These are phyloP conservation scores for Termitomyces sp. DNA, from an alignment of 768 basidiomycete species.

Conservation along the genomic window DNA sequence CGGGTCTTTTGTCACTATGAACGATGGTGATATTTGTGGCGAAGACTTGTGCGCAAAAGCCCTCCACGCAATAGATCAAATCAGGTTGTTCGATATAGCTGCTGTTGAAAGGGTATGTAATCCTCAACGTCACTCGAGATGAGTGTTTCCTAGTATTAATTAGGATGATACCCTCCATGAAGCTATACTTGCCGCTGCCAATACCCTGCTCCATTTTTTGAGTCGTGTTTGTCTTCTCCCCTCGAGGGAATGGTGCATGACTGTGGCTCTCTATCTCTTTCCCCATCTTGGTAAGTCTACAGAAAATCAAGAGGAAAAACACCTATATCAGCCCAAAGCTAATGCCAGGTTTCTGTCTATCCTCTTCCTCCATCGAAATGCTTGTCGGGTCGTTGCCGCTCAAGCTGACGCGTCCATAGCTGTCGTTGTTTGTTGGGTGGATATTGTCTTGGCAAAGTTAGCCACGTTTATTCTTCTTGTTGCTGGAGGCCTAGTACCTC, in stretches of 20 bases:
- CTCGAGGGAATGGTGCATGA: not conserved
- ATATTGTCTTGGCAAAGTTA: conserved; percentile 51
- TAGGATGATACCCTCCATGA: conserved; percentile 12
- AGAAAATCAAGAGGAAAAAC: conserved; percentile 9
- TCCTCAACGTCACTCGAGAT: not conserved
- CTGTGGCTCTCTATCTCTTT: conserved; percentile 8
- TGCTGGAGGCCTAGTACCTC: conserved; percentile 14
- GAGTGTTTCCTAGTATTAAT: not conserved
- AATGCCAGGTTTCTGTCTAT: conserved; percentile 21
- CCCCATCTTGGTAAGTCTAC: conserved; percentile 18
- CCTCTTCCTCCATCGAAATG: conserved; percentile 49
- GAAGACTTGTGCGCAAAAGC: conserved; percentile 5
- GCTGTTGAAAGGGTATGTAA: conserved; percentile 11
- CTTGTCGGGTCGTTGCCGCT: conserved; percentile 40
- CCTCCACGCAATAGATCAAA: conserved; percentile 9
- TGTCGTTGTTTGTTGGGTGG: conserved; percentile 57
- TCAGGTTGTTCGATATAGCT: conserved; percentile 7
- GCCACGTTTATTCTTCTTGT: conserved; percentile 26
- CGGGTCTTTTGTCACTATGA: not conserved
- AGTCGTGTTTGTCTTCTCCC: conserved; percentile 7
- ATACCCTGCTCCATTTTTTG: conserved; percentile 15
- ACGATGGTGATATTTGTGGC: not conserved
- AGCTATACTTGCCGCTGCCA: conserved; percentile 16
- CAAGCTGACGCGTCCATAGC: conserved; percentile 18
- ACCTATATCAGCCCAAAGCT: conserved; percentile 16